These are phyloP conservation scores for Talaromyces verruculosus DNA, from an alignment of 2,329 filamentous ascomycete genomes.

Conservation along the genomic window DNA sequence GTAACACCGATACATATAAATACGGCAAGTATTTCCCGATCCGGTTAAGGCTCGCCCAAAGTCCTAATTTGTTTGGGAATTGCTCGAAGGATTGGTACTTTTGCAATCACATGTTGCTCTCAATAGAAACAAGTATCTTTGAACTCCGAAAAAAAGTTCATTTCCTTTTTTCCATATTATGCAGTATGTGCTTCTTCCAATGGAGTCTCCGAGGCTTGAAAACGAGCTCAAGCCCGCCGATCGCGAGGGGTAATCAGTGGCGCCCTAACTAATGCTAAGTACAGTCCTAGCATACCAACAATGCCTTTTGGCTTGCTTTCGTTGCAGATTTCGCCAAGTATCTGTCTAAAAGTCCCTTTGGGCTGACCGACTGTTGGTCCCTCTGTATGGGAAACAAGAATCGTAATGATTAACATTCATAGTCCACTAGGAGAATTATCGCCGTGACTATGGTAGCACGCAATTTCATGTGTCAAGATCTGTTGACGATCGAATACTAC, in stretches of 20 bases:
- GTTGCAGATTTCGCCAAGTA: neutral
- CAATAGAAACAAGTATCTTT: neutral
- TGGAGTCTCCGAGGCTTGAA: conserved; percentile 5
- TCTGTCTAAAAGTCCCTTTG: neutral
- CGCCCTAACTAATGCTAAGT: neutral
- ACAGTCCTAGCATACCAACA: neutral
- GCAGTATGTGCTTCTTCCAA: neutral
- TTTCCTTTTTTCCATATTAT: neutral
- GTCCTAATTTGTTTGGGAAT: neutral
- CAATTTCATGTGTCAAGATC: neutral
- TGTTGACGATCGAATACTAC: neutral
- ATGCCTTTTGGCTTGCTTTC: neutral
- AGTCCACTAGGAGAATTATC: neutral
- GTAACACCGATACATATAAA: neutral
- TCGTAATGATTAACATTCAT: neutral
- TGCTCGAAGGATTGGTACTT: neutral
- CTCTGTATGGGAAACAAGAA: neutral
- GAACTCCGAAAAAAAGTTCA: neutral
- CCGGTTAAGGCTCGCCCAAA: neutral
- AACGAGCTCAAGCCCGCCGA: conserved; percentile 8
- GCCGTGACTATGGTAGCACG: neutral
- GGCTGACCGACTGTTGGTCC: neutral
- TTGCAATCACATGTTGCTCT: conserved; percentile 7
- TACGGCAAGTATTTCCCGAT: neutral
- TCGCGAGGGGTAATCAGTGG: conserved; percentile 13